Percentiles rank a stretch among this genome's conserved stretches.
Evolutionary conservation across 1,139 yeast species (phyloP).

Genomic region (Blastobotrys arbuscula): DNA sequence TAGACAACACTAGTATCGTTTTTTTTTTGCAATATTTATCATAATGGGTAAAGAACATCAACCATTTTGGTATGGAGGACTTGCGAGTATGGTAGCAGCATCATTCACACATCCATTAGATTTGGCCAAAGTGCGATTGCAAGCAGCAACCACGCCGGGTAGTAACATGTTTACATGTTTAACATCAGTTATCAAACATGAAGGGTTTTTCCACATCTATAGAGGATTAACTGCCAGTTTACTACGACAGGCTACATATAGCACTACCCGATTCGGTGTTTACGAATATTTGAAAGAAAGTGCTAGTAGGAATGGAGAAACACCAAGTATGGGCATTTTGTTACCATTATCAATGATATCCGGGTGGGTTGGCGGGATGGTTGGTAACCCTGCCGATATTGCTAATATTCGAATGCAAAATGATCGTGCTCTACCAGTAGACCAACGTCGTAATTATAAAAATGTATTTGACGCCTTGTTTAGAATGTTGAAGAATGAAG

Average conservation of each 20-base stretch:
- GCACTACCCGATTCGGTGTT: conserved; percentile 78
- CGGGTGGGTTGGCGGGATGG: conserved; percentile 77
- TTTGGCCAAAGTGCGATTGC: conserved; percentile 78
- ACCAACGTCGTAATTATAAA: conserved; percentile 64
- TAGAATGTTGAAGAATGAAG: conserved; percentile 59
- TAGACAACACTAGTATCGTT: too few species aligned
- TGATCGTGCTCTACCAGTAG: conserved; percentile 63
- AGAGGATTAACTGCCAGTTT: conserved; percentile 79
- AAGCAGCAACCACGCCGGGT: conserved; percentile 55
- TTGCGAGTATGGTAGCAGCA: conserved; percentile 40
- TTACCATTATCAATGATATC: conserved; percentile 78
- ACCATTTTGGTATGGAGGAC: conserved; percentile 52
- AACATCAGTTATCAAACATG: conserved; percentile 51
- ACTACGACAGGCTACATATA: conserved; percentile 81
- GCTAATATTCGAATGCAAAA: conserved; percentile 90
- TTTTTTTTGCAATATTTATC: too few species aligned
- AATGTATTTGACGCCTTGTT: conserved; percentile 74
- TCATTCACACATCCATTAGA: conserved; percentile 61
- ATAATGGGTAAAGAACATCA: background rate
- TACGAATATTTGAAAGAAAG: conserved; percentile 68
- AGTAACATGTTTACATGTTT: conserved; percentile 60
- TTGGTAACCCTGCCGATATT: conserved; percentile 85
- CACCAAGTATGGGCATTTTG: conserved; percentile 44
- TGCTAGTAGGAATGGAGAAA: conserved; percentile 25
- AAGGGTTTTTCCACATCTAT: conserved; percentile 65